Evolutionary conservation across 768 basidiomycete species (phyloP).

Genomic region (Nidularia sp.): DNA sequence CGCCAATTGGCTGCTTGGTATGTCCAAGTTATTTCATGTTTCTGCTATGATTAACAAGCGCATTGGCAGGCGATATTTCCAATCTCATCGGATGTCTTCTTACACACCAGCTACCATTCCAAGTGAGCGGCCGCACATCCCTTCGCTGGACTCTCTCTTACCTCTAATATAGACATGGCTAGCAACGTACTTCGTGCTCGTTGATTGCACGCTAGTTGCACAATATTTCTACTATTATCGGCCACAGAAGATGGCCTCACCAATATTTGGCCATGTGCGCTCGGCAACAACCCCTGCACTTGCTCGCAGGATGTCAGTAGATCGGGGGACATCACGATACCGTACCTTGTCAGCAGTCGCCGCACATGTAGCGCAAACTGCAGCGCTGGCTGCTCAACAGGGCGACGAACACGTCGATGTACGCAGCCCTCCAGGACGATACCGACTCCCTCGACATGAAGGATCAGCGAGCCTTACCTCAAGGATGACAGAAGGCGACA

Average conservation of each 20-base stretch:
- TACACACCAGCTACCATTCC: constrained; percentile 92
- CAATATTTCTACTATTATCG: constrained; percentile 81
- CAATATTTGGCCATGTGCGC: constrained; percentile 31
- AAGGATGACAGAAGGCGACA: constrained; percentile 22
- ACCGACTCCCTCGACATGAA: constrained; percentile 1
- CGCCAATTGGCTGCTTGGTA: constrained; percentile 89
- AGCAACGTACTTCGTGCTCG: constrained; percentile 83
- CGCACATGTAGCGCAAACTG: constrained; percentile 68
- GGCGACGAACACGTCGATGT: constrained; percentile 36
- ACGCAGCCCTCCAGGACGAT: constrained; percentile 7
- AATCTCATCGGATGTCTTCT: constrained; percentile 90
- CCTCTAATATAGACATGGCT: constrained; percentile 66
- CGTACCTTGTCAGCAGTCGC: constrained; percentile 67
- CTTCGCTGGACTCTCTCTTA: constrained; percentile 1
- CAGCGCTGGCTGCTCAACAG: constrained; percentile 63
- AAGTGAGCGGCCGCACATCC: constrained; percentile 45
- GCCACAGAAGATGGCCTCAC: constrained; percentile 18
- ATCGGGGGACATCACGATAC: constrained; percentile 56
- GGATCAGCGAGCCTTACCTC: constrained; percentile 4
- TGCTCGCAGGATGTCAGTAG: constrained; percentile 44
- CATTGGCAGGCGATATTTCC: constrained; percentile 73
- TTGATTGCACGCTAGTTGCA: constrained; percentile 70
- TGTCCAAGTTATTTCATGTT: constrained; percentile 15
- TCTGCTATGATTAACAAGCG: neutral
- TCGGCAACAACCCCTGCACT: constrained; percentile 35